Evolutionary conservation across 805 yeast species (phyloP).

Genomic region (Hemisphaericaspora nanyangensis): DNA sequence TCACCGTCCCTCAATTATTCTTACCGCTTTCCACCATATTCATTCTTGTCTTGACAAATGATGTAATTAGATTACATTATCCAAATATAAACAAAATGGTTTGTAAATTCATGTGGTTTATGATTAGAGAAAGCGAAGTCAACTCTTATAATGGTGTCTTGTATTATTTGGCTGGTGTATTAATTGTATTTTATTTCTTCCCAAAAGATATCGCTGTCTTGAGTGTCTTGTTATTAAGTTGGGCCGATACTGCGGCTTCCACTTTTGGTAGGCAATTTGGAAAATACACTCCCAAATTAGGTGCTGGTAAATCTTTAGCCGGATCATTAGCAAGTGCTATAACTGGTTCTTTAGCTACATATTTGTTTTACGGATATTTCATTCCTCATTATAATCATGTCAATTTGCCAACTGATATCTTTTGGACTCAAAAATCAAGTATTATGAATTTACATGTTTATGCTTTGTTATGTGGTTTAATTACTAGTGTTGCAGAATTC

Average conservation of each 20-base stretch:
- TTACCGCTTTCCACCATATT: constrained; percentile 57
- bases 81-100: constrained; percentile 63
- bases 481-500: constrained; percentile 86
- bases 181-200: constrained; percentile 62
- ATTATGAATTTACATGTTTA: constrained; percentile 47
- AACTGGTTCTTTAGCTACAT: constrained; percentile 66
- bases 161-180: constrained; percentile 80
- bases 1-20: constrained; percentile 53
- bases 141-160: constrained; percentile 75
- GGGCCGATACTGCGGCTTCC: constrained; percentile 98
- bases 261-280: constrained; percentile 88
- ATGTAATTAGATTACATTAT: constrained; percentile 60
- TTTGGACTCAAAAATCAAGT: constrained; percentile 65
- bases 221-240: constrained; percentile 76
- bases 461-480: constrained; percentile 65
- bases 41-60: constrained; percentile 54
- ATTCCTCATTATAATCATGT: constrained; percentile 56
- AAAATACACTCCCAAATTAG: constrained; percentile 72
- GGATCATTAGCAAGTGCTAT: constrained; percentile 86
- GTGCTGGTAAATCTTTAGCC: constrained; percentile 76
- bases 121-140: constrained; percentile 83
- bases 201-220: constrained; percentile 80
- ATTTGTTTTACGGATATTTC: constrained; percentile 66
- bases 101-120: constrained; percentile 65
- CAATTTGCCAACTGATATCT: constrained; percentile 53